Percentiles rank a stretch among this genome's conserved stretches.
These are phyloP conservation scores for Viridothelium virens DNA, from an alignment of 495 filamentous ascomycete species.

Conservation along the genomic window DNA sequence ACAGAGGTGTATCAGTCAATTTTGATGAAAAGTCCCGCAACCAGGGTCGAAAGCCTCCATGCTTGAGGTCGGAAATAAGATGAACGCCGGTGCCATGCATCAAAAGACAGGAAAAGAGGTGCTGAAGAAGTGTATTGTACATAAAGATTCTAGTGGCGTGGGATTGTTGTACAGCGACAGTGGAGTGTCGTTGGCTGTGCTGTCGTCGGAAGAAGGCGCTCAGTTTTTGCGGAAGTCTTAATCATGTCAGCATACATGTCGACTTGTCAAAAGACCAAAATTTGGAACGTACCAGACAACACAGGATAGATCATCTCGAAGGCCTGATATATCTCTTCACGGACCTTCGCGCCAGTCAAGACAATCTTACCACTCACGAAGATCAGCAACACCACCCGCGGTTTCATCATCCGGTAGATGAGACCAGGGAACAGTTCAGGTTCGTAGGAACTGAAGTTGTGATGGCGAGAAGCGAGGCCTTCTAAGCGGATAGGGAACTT, in stretches of 20 bases:
- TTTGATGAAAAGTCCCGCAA: not conserved
- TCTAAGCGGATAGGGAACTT: slow-evolving; percentile 98
- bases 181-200: slow-evolving; percentile 17
- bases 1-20: slow-evolving; percentile 12
- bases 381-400: slow-evolving; percentile 97
- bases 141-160: not conserved
- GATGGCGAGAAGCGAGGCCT: slow-evolving; percentile 89
- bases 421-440: slow-evolving; percentile 97
- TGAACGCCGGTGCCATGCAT: slow-evolving; percentile 25
- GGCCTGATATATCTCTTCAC: slow-evolving; percentile 97
- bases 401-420: slow-evolving; percentile 99
- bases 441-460: slow-evolving; percentile 99
- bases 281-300: slow-evolving; percentile 62
- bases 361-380: slow-evolving; percentile 99
- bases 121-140: not conserved
- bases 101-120: slow-evolving; percentile 17
- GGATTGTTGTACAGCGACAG: slow-evolving; percentile 11
- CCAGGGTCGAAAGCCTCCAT: slow-evolving; percentile 18
- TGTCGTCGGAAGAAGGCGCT: not conserved
- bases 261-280: not conserved
- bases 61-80: slow-evolving; percentile 15
- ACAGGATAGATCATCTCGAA: slow-evolving; percentile 99
- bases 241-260: not conserved
- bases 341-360: slow-evolving; percentile 93
- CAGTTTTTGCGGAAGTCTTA: slow-evolving; percentile 39